Percentiles rank a stretch among this genome's conserved stretches.
These are phyloP conservation scores for Dendrobium huoshanense DNA, from an alignment of 106 monocot species.

Conservation along the genomic window DNA sequence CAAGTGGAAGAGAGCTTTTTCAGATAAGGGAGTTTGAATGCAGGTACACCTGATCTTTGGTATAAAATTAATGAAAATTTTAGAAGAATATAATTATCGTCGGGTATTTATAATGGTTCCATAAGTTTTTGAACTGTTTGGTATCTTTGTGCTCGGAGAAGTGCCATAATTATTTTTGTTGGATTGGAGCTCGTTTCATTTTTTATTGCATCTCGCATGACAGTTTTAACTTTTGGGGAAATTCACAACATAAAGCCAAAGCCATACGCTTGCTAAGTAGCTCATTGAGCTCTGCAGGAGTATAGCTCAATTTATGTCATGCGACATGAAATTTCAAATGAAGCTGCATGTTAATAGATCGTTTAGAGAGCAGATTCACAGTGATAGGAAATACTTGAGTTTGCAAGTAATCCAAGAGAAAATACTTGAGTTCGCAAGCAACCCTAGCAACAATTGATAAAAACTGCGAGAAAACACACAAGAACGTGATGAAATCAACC, in stretches of 20 bases:
- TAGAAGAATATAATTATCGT: neutral
- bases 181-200: neutral
- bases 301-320: neutral
- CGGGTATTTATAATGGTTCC: neutral
- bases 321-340: neutral
- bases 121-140: neutral
- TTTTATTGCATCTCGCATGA: too few relatives aligned
- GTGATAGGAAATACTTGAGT: too few relatives aligned
- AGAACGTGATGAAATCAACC: too few relatives aligned
- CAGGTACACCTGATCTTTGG: constrained; percentile 34
- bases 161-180: neutral
- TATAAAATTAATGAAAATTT: neutral
- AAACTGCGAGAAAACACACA: too few relatives aligned
- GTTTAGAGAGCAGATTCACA: too few relatives aligned
- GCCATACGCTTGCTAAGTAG: neutral
- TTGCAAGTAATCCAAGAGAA: too few relatives aligned
- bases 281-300: neutral
- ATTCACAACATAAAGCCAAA: neutral
- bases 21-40: constrained; percentile 83
- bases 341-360: too few relatives aligned
- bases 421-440: too few relatives aligned
- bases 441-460: too few relatives aligned
- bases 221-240: too few relatives aligned
- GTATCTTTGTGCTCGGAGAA: neutral
- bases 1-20: constrained; percentile 60